A percentile compares a stretch with the other conserved stretches of the same genome.
These are phyloP conservation scores for Coemansia sp. DNA, from an alignment of 192 early-diverging fungal species.

Conservation along the genomic window DNA sequence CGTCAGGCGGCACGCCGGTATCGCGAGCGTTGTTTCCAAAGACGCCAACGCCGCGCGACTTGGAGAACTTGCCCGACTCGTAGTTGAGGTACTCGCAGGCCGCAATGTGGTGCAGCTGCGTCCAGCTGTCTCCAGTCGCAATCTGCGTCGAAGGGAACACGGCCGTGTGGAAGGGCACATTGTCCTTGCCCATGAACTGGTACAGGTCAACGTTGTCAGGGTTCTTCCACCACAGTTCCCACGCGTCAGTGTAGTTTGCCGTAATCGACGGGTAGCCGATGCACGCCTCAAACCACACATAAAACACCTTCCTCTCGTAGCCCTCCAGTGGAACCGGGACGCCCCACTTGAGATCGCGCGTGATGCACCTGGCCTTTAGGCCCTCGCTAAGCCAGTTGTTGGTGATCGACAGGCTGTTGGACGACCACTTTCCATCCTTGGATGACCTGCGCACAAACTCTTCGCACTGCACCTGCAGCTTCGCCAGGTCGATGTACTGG, in stretches of 20 bases:
- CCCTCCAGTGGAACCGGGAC: constrained; percentile 84
- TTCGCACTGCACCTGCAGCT: constrained; percentile 72
- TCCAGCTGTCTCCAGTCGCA: constrained; percentile 87
- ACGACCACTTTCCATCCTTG: constrained; percentile 79
- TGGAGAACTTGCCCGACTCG: constrained; percentile 95
- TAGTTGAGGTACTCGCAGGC: constrained; percentile 98
- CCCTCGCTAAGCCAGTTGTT: constrained; percentile 93
- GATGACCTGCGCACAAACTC: constrained; percentile 70
- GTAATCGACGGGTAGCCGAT: constrained; percentile 99
- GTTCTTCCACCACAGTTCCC: constrained; percentile 99
- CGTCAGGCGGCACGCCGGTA: constrained; percentile 83
- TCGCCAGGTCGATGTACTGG: constrained; percentile 83
- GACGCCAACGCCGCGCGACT: constrained; percentile 92
- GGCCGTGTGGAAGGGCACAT: constrained; percentile 98
- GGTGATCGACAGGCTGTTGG: constrained; percentile 86
- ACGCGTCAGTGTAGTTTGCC: constrained; percentile 88
- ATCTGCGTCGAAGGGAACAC: constrained; percentile 90
- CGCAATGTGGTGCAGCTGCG: constrained; percentile 84
- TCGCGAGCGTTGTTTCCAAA: constrained; percentile 95
- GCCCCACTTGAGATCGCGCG: constrained; percentile 98
- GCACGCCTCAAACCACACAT: constrained; percentile 99
- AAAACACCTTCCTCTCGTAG: constrained; percentile 92
- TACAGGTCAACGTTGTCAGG: constrained; percentile 91
- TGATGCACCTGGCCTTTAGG: constrained; percentile 90
- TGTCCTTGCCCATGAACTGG: constrained; percentile 99